phyloP scores from a whole-genome alignment of 2,329 filamentous ascomycete genomes.

The Aspergillus neotritici region DNA sequence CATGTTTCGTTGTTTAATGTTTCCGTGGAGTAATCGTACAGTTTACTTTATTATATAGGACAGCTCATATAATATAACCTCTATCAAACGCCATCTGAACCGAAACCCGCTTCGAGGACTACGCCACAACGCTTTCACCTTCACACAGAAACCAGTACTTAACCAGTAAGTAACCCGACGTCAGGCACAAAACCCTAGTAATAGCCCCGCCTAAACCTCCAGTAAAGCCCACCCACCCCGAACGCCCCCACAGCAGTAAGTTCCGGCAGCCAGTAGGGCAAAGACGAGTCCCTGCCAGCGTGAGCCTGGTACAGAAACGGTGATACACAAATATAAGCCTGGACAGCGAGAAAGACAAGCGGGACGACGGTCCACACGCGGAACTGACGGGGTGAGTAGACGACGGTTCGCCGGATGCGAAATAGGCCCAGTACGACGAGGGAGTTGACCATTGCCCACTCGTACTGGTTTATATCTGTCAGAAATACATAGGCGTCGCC shows the following conservation, averaged over 20 bases:
- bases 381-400: conserved; percentile 43
- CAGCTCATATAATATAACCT: too few relatives aligned
- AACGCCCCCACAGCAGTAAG: conserved; percentile 45
- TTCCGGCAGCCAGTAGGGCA: conserved; percentile 47
- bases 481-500: conserved; percentile 34
- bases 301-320: conserved; percentile 47
- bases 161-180: too few relatives aligned
- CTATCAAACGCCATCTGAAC: too few relatives aligned
- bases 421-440: conserved; percentile 26
- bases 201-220: conserved; percentile 19
- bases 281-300: conserved; percentile 41
- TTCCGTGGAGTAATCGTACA: too few relatives aligned
- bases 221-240: conserved; percentile 43
- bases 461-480: conserved; percentile 30
- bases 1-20: too few relatives aligned
- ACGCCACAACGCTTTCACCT: too few relatives aligned
- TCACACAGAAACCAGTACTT: too few relatives aligned
- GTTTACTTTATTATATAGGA: too few relatives aligned
- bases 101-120: too few relatives aligned
- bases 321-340: conserved; percentile 56
- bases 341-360: conserved; percentile 56
- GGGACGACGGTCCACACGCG: conserved; percentile 29
- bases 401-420: conserved; percentile 36
- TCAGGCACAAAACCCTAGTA: too few relatives aligned
- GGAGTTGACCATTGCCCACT: conserved; percentile 26